A percentile compares a stretch with the other conserved stretches of the same genome.
Evolutionary conservation across 805 yeast species (phyloP).

Genomic region (Ogataea degrootiae): DNA sequence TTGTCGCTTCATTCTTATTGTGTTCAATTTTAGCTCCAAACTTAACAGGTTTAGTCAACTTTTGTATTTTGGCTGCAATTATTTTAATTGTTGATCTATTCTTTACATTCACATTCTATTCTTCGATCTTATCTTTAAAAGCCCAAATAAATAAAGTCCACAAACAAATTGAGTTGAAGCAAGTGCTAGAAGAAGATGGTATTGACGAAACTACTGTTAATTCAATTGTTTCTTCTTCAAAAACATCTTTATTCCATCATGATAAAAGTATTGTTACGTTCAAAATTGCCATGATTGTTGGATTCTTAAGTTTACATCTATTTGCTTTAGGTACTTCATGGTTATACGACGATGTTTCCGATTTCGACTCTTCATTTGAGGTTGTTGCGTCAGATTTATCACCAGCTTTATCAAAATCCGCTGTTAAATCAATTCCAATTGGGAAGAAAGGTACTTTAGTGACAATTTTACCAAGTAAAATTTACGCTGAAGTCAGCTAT

Average conservation of each 20-base stretch:
- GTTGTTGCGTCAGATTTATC: conserved; percentile 21
- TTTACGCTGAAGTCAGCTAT: conserved; percentile 53
- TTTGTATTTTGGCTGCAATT: conserved; percentile 69
- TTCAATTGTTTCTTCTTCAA: conserved; percentile 46
- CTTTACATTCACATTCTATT: conserved; percentile 72
- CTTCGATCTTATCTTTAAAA: conserved; percentile 81
- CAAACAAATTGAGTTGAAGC: conserved; percentile 69
- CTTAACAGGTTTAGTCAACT: conserved; percentile 71
- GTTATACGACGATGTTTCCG: conserved; percentile 48
- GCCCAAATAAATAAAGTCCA: conserved; percentile 85
- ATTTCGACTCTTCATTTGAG: conserved; percentile 20
- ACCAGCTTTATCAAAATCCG: conserved; percentile 34
- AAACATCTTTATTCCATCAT: conserved; percentile 28
- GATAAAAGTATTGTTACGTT: conserved; percentile 45
- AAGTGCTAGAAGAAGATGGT: conserved; percentile 90
- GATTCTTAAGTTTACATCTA: conserved; percentile 58
- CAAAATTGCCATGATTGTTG: conserved; percentile 55
- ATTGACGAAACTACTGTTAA: conserved; percentile 69
- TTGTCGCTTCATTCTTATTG: conserved; percentile 64
- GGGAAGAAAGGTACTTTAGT: conserved; percentile 44
- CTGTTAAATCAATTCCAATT: conserved; percentile 40
- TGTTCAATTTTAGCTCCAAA: conserved; percentile 61
- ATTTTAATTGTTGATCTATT: conserved; percentile 68
- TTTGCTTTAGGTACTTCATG: conserved; percentile 70
- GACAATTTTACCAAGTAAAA: conserved; percentile 52